These are phyloP conservation scores for Reticulascus tulasneorum DNA, from an alignment of 2,329 filamentous ascomycete genomes.

Conservation along the genomic window DNA sequence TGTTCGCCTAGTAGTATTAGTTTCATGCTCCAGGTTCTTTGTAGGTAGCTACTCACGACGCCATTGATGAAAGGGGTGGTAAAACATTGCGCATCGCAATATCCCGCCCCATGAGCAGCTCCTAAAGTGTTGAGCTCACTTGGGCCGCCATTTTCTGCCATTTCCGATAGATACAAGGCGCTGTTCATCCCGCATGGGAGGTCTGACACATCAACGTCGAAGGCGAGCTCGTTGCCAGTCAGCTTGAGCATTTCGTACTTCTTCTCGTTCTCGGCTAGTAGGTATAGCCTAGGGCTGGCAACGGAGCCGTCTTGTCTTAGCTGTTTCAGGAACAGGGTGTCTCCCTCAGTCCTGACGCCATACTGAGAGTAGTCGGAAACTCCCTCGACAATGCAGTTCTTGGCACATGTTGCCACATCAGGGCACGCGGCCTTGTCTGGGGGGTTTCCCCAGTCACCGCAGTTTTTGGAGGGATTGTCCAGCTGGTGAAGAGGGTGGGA, in stretches of 20 bases:
- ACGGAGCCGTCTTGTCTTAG: slow-evolving; percentile 17
- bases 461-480: slow-evolving; percentile 25
- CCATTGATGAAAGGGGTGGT: slow-evolving; percentile 42
- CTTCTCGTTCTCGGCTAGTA: slow-evolving; percentile 46
- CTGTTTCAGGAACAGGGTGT: slow-evolving; percentile 21
- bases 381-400: slow-evolving; percentile 48
- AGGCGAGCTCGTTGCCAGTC: slow-evolving; percentile 58
- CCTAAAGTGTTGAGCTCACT: slow-evolving; percentile 51
- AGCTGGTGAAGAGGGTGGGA: slow-evolving; percentile 41
- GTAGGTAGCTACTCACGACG: slow-evolving; percentile 27
- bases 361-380: slow-evolving; percentile 37
- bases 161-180: slow-evolving; percentile 59
- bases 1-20: slow-evolving; percentile 42
- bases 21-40: slow-evolving; percentile 24
- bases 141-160: slow-evolving; percentile 58
- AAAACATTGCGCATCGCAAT: slow-evolving; percentile 55
- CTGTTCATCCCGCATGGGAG: slow-evolving; percentile 64
- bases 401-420: slow-evolving; percentile 38
- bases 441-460: slow-evolving; percentile 19
- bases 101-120: slow-evolving; percentile 56
- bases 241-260: slow-evolving; percentile 57
- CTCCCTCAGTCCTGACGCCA: slow-evolving; percentile 22
- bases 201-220: slow-evolving; percentile 61
- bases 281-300: slow-evolving; percentile 46
- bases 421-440: slow-evolving; percentile 38